Percentiles rank a stretch among this genome's conserved stretches.
These are phyloP conservation scores for Pseudonitzschia delicatissima DNA, from an alignment of 108 stramenopile genomes.

Conservation along the genomic window DNA sequence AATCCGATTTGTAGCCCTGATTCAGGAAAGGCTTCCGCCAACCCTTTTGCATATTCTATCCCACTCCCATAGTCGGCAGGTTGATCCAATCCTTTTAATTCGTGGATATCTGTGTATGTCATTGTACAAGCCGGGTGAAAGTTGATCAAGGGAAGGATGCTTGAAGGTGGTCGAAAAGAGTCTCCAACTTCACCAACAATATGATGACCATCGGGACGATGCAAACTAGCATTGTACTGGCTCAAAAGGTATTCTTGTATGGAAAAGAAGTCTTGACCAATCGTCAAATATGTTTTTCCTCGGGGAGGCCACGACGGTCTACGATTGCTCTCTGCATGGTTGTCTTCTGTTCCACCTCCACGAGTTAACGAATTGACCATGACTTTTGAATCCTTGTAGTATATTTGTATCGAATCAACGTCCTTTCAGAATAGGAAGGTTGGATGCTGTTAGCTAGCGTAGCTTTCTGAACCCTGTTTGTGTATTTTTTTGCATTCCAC, in stretches of 20 bases:
- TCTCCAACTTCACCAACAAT: background rate
- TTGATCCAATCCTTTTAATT: conserved; percentile 53
- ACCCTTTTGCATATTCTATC: conserved; percentile 57
- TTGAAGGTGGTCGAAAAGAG: background rate
- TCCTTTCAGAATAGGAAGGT: too few relatives aligned
- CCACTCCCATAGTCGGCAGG: conserved; percentile 82
- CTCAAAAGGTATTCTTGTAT: conserved; percentile 66
- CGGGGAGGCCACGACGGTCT: too few relatives aligned
- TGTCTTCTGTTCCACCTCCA: too few relatives aligned
- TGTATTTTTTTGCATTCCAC: too few relatives aligned
- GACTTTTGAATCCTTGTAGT: too few relatives aligned
- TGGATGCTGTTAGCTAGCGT: too few relatives aligned
- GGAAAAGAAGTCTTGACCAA: conserved; percentile 81
- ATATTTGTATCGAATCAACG: too few relatives aligned
- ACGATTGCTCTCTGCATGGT: too few relatives aligned
- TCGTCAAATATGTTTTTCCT: conserved; percentile 54
- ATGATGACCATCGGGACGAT: conserved; percentile 19
- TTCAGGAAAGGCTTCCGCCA: conserved; percentile 28
- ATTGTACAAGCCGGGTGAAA: conserved; percentile 68
- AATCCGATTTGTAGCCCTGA: conserved; percentile 71
- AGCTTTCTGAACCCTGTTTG: too few relatives aligned
- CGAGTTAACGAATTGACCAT: too few relatives aligned
- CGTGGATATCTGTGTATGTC: conserved; percentile 76
- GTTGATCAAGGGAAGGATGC: background rate
- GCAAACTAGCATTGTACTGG: conserved; percentile 72